Evolutionary conservation across 2,329 filamentous ascomycete species (phyloP).

Genomic region (Monilinia fructicola): DNA sequence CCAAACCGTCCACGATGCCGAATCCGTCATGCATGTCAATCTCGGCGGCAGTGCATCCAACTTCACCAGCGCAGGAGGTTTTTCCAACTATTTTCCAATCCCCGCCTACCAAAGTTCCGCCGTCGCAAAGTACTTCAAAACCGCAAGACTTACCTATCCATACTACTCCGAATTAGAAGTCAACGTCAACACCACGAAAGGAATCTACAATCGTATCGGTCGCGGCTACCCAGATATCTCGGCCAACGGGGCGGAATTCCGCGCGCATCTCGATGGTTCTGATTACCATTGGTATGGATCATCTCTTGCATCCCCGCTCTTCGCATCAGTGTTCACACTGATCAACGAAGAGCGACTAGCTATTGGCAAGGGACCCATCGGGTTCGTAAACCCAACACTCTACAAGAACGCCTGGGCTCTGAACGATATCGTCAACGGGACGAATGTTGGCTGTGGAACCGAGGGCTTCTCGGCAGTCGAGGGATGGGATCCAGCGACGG

Average conservation of each 20-base stretch:
- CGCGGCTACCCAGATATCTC: constrained; percentile 56
- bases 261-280: constrained; percentile 22
- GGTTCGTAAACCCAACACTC: constrained; percentile 20
- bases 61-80: constrained; percentile 48
- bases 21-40: constrained; percentile 33
- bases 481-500: constrained; percentile 37
- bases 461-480: constrained; percentile 42
- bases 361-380: constrained; percentile 15
- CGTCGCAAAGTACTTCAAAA: constrained; percentile 47
- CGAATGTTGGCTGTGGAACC: constrained; percentile 37
- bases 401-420: constrained; percentile 36
- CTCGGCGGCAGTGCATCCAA: constrained; percentile 42
- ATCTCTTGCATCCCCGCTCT: constrained; percentile 30
- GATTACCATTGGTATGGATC: constrained; percentile 29
- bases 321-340: constrained; percentile 32
- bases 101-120: constrained; percentile 50
- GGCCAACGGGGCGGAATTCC: constrained; percentile 48
- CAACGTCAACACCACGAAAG: constrained; percentile 47
- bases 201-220: constrained; percentile 49
- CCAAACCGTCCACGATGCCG: constrained; percentile 43
- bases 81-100: constrained; percentile 52
- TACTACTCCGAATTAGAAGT: constrained; percentile 35
- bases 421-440: constrained; percentile 41
- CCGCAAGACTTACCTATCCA: constrained; percentile 28
- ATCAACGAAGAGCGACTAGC: constrained; percentile 22